Conservation (phyloP, 2,329 filamentous ascomycete genomes). For the Westerdykella ornata region DNA sequence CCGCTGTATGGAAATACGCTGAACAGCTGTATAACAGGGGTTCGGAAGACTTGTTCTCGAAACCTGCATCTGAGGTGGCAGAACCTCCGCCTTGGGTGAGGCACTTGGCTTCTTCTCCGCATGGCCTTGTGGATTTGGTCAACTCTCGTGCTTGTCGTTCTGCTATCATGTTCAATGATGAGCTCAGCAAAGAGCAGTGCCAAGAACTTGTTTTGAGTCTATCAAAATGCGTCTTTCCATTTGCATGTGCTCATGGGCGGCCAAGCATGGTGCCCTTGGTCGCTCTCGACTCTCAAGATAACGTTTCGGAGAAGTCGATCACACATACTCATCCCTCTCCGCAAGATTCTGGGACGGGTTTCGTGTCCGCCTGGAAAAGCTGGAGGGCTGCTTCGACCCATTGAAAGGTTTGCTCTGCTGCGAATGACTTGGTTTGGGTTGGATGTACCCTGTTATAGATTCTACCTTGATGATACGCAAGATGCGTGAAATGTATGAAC, state of each 20-base stretch:
- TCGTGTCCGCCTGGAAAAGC: background rate
- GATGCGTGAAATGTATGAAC: conserved; percentile 23
- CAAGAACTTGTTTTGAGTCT: conserved; percentile 51
- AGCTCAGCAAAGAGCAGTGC: conserved; percentile 54
- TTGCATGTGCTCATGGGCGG: conserved; percentile 74
- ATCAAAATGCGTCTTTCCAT: conserved; percentile 63
- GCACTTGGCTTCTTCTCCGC: conserved; percentile 62
- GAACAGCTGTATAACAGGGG: conserved; percentile 8
- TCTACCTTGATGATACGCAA: background rate
- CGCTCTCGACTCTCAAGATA: conserved; percentile 13
- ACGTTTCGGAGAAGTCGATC: no score
- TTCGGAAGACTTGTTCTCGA: no score
- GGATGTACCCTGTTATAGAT: no score
- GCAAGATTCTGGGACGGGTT: background rate
- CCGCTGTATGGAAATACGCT: conserved; percentile 61
- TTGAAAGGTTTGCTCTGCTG: no score
- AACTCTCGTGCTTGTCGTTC: conserved; percentile 71
- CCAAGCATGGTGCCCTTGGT: conserved; percentile 46
- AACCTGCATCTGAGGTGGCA: background rate
- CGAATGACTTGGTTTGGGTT: no score
- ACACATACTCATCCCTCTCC: no score
- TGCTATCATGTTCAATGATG: conserved; percentile 82
- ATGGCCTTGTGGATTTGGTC: conserved; percentile 66
- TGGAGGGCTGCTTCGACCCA: background rate
- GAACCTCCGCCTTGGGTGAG: conserved; percentile 48